Conservation (phyloP, 2,329 filamentous ascomycete species). For the Akanthomyces uredinophilus region DNA sequence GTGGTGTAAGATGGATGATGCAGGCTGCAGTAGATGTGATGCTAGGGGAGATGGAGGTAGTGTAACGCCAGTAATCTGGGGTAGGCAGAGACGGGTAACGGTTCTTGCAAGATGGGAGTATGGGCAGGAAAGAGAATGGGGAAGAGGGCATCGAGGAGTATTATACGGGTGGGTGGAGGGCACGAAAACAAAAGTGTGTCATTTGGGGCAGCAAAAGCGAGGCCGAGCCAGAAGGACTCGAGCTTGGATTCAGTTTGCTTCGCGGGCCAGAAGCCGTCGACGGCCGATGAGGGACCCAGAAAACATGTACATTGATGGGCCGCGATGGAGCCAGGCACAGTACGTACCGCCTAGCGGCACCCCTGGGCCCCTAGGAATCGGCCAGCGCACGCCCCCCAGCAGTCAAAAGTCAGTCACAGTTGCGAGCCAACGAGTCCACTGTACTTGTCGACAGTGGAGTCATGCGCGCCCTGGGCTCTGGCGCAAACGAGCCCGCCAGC, state of each 20-base stretch:
- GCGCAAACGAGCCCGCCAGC: too few species aligned
- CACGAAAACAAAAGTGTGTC: neutral
- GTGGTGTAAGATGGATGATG: neutral
- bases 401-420: neutral
- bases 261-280: slow-evolving; percentile 12
- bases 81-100: neutral
- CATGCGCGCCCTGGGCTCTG: neutral
- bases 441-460: slow-evolving; percentile 10
- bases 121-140: neutral
- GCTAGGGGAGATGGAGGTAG: neutral
- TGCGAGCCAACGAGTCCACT: neutral
- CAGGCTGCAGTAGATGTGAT: neutral
- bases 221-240: neutral
- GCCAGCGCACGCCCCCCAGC: neutral
- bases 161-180: neutral
- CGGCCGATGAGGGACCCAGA: slow-evolving; percentile 8
- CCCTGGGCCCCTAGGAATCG: neutral
- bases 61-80: neutral
- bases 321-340: neutral
- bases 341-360: neutral
- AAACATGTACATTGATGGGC: slow-evolving; percentile 9
- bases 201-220: too few species aligned
- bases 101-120: neutral
- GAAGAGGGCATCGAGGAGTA: slow-evolving; percentile 11
- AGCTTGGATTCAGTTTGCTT: neutral